Conservation (phyloP, 352 stramenopile genomes). For the Globisporangium apiculatum region DNA sequence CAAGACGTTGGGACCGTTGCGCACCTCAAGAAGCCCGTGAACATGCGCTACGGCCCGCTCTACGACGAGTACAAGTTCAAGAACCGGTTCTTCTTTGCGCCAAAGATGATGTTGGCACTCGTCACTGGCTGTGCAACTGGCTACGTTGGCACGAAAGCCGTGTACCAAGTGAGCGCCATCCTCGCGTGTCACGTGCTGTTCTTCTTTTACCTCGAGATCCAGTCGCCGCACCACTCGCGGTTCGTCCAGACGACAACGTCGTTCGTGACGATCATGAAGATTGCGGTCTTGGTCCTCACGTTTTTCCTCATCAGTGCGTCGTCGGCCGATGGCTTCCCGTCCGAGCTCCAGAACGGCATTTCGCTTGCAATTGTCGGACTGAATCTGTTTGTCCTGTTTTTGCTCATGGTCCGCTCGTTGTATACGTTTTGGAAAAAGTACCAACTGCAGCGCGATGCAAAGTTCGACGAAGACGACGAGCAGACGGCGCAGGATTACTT, state of each 20-base stretch:
- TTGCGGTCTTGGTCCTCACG: conserved; percentile 59
- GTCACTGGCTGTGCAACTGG: conserved; percentile 52
- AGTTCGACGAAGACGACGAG: conserved; percentile 49
- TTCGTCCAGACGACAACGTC: conserved; percentile 69
- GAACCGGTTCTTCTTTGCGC: conserved; percentile 80
- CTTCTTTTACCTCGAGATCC: conserved; percentile 68
- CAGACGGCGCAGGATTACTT: conserved; percentile 58
- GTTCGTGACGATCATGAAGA: conserved; percentile 76
- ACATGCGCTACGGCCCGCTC: conserved; percentile 71
- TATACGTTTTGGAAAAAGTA: conserved; percentile 74
- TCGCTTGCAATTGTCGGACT: conserved; percentile 61
- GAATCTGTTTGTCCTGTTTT: conserved; percentile 57
- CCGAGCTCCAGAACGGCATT: conserved; percentile 57
- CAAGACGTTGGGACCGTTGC: conserved; percentile 65
- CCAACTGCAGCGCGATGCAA: conserved; percentile 52
- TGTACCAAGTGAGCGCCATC: conserved; percentile 44
- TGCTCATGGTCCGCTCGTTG: conserved; percentile 58
- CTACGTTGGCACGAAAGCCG: conserved; percentile 43
- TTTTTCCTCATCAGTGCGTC: conserved; percentile 66
- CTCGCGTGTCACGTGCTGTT: conserved; percentile 53
- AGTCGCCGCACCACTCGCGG: conserved; percentile 58
- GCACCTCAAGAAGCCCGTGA: conserved; percentile 79
- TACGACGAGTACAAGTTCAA: conserved; percentile 89
- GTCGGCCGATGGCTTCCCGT: conserved; percentile 44
- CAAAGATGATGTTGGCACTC: conserved; percentile 71